These are phyloP conservation scores for Fusarium lyarnte DNA, from an alignment of 2,329 filamentous ascomycete species.

Conservation along the genomic window DNA sequence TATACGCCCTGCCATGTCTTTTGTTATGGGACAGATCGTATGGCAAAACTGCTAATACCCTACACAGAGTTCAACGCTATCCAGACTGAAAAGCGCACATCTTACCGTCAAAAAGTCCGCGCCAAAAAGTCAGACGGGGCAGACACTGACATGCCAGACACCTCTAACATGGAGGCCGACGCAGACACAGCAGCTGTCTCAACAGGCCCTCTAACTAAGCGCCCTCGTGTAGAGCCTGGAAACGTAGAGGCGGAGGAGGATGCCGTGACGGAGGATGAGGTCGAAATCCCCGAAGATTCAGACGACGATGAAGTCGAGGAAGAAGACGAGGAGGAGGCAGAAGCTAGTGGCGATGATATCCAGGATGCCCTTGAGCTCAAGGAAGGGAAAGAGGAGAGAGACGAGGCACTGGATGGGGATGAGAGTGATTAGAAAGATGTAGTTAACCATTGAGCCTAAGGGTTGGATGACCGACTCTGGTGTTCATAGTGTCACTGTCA, in stretches of 20 bases:
- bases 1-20: not conserved
- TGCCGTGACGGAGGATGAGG: constrained; percentile 53
- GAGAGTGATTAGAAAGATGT: constrained; percentile 61
- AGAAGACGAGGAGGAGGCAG: constrained; percentile 52
- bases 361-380: constrained; percentile 64
- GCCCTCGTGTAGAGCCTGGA: constrained; percentile 58
- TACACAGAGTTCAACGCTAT: constrained; percentile 74
- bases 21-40: not conserved
- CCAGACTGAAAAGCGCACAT: constrained; percentile 78
- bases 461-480: not conserved
- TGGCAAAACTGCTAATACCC: not conserved
- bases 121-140: constrained; percentile 63
- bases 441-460: not conserved
- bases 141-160: constrained; percentile 53
- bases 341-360: constrained; percentile 63
- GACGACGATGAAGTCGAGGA: constrained; percentile 61
- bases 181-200: constrained; percentile 47
- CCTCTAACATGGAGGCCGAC: constrained; percentile 38
- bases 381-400: constrained; percentile 59
- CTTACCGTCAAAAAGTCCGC: constrained; percentile 75
- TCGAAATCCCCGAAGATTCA: constrained; percentile 56
- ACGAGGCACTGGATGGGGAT: constrained; percentile 71
- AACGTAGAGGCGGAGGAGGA: constrained; percentile 51
- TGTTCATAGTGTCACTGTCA: not conserved
- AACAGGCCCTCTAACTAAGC: constrained; percentile 52